Base-by-base conservation (phyloP, 208 protist species). In the Leishmania tropica region DNA sequence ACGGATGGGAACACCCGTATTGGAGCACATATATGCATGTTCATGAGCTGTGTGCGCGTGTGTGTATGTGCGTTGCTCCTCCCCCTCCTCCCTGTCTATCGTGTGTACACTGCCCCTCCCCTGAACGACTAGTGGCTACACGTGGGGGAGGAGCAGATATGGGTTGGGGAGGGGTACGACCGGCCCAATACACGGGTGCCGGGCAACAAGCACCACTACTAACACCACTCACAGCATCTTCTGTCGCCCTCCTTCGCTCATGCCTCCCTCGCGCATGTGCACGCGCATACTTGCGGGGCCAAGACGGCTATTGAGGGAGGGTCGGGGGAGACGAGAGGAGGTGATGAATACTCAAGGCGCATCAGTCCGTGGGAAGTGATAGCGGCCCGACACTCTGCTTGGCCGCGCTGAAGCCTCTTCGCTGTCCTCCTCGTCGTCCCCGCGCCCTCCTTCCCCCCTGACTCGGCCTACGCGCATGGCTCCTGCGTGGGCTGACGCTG, bases 351-450 rank as follows among this genome's bases (percentile, higher is more conserved):
- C 73, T 79, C 60, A 80, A 13, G 62, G 42, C 15, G n/a, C n/a
- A 48, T 72, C 62, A 40, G 71, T 42, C 53, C 64, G 62, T 24
- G 72, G 70, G 19, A 85, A 76, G 6, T 81, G 71, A 40, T 87
- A 83, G 13, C 83, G 83, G 1, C 78, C 83, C 31, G 83, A 83
- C 47, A 80, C 76, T 58, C 83, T 75, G 77, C 79, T 87, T 28
- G 78, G 76, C 53, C 76, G 45, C 42, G 70, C 35, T 35, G 31
- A 28, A 19, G 73, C 47, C 68, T 75, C 82, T 11, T 85, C 76
- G 5, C 58, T 71, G 24, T 78, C 77, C 35, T 70, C 81, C 24
- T 75, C 67, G 19, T 86, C 74, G 51, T 17, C 45, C 47, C 53
- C 73, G 35, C 48, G 73, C 15, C 53, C 31, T 56, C 47, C 47